Evolutionary conservation across 495 filamentous ascomycete species (phyloP).

Genomic region (Hyphodiscus hymeniophilus): DNA sequence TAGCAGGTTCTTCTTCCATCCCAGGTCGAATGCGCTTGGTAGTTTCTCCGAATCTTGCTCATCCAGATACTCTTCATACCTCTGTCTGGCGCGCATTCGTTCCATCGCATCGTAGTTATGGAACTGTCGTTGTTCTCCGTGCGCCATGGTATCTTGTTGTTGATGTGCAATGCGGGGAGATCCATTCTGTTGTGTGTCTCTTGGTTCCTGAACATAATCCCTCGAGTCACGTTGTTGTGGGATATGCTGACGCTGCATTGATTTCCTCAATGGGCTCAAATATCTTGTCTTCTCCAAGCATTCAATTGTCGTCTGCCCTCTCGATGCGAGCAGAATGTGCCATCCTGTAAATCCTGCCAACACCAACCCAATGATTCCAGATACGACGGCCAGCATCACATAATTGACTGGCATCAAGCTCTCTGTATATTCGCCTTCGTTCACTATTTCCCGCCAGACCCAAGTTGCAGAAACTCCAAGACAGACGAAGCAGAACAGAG

Average conservation of each 20-base stretch:
- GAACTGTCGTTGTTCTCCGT: conserved; percentile 8
- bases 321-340: conserved; percentile 76
- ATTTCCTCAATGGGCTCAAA: conserved; percentile 64
- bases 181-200: not conserved
- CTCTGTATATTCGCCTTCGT: conserved; percentile 51
- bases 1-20: conserved; percentile 66
- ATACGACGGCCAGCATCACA: conserved; percentile 74
- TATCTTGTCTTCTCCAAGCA: conserved; percentile 92
- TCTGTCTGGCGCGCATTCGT: conserved; percentile 53
- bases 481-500: conserved; percentile 74
- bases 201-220: conserved; percentile 49
- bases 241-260: conserved; percentile 53
- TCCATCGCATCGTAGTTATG: conserved; percentile 63
- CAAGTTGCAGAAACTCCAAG: conserved; percentile 65
- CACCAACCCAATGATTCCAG: conserved; percentile 86
- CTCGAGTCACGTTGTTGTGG: conserved; percentile 38
- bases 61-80: conserved; percentile 84
- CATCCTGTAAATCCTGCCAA: conserved; percentile 84
- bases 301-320: conserved; percentile 88
- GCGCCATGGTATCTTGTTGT: not conserved
- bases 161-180: not conserved
- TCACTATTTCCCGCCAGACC: conserved; percentile 74
- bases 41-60: conserved; percentile 78
- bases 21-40: conserved; percentile 88
- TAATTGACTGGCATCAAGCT: conserved; percentile 82